Evolutionary conservation across 768 basidiomycete genomes (phyloP).

Genomic region (Suillus tomentosus): DNA sequence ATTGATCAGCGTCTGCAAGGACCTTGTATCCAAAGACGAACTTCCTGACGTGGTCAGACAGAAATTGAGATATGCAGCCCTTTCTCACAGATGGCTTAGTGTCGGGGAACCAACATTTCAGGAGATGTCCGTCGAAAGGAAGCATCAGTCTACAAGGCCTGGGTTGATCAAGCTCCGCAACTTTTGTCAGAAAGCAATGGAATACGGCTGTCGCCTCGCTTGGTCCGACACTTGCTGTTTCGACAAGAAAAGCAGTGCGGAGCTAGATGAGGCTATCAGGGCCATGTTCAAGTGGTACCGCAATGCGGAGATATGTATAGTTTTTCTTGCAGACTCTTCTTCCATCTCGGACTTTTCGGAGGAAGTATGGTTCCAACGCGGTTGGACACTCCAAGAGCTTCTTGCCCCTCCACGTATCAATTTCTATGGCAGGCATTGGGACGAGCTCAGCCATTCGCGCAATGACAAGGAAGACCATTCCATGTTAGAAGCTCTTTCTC

Average conservation of each 20-base stretch:
- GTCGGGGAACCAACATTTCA: slow-evolving; percentile 5
- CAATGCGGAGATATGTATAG: slow-evolving; percentile 25
- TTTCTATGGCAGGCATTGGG: slow-evolving; percentile 23
- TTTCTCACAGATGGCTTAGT: slow-evolving; percentile 9
- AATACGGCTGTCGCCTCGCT: slow-evolving; percentile 21
- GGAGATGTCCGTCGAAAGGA: slow-evolving; percentile 7
- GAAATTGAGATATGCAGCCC: slow-evolving; percentile 5
- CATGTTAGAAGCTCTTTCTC: slow-evolving; percentile 18
- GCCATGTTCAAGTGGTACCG: slow-evolving; percentile 29
- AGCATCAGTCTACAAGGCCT: neutral
- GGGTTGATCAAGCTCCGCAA: slow-evolving; percentile 19
- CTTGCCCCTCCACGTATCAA: slow-evolving; percentile 25
- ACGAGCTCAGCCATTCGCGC: slow-evolving; percentile 9
- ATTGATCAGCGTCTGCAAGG: slow-evolving; percentile 1
- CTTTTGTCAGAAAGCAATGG: slow-evolving; percentile 18
- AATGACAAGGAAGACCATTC: slow-evolving; percentile 25
- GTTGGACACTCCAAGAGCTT: slow-evolving; percentile 20
- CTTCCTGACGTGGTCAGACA: neutral
- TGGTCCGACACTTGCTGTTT: slow-evolving; percentile 33
- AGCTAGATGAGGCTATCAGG: slow-evolving; percentile 33
- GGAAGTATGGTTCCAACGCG: slow-evolving; percentile 28
- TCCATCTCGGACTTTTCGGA: slow-evolving; percentile 10
- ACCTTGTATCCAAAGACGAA: slow-evolving; percentile 2
- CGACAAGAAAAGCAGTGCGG: slow-evolving; percentile 30
- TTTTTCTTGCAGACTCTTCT: slow-evolving; percentile 17